A percentile compares a stretch with the other conserved stretches of the same genome.
Evolutionary conservation across 306 rosid genomes (phyloP).

Genomic region (Calophaca sinica): DNA sequence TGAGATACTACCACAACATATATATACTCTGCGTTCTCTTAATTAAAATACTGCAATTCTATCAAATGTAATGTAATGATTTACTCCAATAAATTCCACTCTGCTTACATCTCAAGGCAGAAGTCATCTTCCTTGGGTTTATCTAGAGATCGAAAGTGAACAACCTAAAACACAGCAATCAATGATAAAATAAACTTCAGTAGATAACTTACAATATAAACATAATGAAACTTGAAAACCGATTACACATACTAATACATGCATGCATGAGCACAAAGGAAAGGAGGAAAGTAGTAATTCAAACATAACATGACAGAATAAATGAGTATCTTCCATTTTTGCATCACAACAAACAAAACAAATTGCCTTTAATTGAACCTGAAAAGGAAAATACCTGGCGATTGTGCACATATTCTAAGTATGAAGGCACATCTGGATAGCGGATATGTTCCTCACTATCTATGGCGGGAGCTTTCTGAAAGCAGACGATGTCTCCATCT

Average conservation of each 20-base stretch:
- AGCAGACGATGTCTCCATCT: constrained; percentile 96
- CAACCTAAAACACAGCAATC: constrained; percentile 66
- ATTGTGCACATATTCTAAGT: constrained; percentile 90
- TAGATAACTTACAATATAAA: constrained; percentile 21
- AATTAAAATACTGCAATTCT: constrained; percentile 31
- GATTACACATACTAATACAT: background rate
- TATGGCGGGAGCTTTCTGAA: constrained; percentile 69
- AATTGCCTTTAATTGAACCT: background rate
- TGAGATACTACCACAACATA: constrained; percentile 34
- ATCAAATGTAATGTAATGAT: constrained; percentile 29
- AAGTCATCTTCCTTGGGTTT: constrained; percentile 94
- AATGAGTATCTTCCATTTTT: background rate
- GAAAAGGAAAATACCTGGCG: constrained; percentile 71
- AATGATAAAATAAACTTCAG: constrained; percentile 25
- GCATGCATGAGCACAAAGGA: constrained; percentile 6
- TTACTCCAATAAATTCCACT: constrained; percentile 37
- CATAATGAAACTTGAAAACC: background rate
- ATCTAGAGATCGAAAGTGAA: constrained; percentile 85
- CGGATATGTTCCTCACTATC: constrained; percentile 65
- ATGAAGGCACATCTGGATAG: constrained; percentile 92
- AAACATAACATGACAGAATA: constrained; percentile 11
- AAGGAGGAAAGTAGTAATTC: constrained; percentile 1
- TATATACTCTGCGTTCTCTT: constrained; percentile 2
- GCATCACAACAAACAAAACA: constrained; percentile 14
- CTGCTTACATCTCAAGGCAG: constrained; percentile 79